Evolutionary conservation across 176 grass and related monocot species (phyloP).

Genomic region (Poa pratensis): DNA sequence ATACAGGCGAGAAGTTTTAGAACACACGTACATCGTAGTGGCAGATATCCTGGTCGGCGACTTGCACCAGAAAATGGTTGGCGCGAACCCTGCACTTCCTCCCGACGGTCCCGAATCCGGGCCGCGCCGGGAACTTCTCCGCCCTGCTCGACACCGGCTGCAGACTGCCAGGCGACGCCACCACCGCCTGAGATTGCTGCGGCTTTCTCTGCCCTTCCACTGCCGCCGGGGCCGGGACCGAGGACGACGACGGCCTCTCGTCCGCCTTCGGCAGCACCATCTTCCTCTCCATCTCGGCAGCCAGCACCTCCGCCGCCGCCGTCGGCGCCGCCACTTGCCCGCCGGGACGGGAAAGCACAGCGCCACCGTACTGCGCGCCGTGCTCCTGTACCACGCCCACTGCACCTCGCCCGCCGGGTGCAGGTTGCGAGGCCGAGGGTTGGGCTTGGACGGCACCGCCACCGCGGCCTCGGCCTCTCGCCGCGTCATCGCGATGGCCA

Average conservation of each 20-base stretch:
- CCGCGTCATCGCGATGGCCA: not conserved
- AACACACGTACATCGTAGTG: slow-evolving; percentile 57
- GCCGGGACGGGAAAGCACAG: not conserved
- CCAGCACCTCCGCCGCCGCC: not conserved
- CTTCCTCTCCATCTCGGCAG: not conserved
- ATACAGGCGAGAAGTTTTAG: not conserved
- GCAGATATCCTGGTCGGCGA: slow-evolving; percentile 47
- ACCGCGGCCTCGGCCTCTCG: not conserved
- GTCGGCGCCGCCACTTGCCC: not conserved
- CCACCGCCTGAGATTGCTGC: not conserved
- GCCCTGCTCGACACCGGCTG: slow-evolving; percentile 54
- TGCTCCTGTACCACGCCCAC: not conserved
- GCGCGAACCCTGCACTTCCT: slow-evolving; percentile 39
- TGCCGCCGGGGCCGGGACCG: too few relatives aligned
- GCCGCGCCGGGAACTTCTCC: slow-evolving; percentile 41
- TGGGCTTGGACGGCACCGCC: not conserved
- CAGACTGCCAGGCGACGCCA: not conserved
- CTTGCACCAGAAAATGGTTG: slow-evolving; percentile 66
- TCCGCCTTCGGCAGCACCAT: not conserved
- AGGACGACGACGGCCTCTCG: not conserved
- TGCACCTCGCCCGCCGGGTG: not conserved
- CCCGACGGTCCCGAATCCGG: slow-evolving; percentile 46
- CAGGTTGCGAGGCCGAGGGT: not conserved
- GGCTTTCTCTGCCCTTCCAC: not conserved
- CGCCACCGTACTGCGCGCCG: not conserved